Evolutionary conservation across 257 asterid genomes (phyloP).

Genomic region (Solanum chaucha): DNA sequence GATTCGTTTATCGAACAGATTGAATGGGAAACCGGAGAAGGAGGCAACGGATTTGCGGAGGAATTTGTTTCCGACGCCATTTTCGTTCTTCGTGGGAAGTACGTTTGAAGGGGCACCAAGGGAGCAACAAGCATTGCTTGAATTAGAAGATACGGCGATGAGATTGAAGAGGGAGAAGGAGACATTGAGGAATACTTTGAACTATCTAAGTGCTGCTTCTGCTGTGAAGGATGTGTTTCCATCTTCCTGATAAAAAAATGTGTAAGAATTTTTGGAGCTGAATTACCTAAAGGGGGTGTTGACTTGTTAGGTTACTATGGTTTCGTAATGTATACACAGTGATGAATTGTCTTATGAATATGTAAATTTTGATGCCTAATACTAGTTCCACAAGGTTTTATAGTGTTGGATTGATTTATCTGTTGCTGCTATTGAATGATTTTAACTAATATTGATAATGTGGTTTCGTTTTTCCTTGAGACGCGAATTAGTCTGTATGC

Average conservation of each 20-base stretch:
- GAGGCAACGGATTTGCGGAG: slow-evolving; percentile 72
- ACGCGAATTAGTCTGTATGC: neutral
- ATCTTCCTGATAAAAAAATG: slow-evolving; percentile 26
- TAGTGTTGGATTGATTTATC: neutral
- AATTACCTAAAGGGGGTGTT: neutral
- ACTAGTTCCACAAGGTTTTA: neutral
- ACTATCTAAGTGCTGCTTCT: slow-evolving; percentile 87
- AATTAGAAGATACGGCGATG: slow-evolving; percentile 78
- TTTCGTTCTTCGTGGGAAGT: slow-evolving; percentile 87
- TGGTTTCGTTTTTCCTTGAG: neutral
- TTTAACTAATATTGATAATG: neutral
- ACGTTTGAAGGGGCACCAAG: slow-evolving; percentile 94
- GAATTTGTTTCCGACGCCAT: slow-evolving; percentile 89
- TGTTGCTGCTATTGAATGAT: neutral
- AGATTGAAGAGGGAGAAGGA: slow-evolving; percentile 94
- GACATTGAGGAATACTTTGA: slow-evolving; percentile 84
- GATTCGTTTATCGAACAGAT: slow-evolving; percentile 69
- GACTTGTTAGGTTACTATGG: neutral
- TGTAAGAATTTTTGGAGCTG: neutral
- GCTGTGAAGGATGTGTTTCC: slow-evolving; percentile 97
- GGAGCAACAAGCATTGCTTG: slow-evolving; percentile 97
- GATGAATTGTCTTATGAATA: neutral
- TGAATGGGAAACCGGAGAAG: slow-evolving; percentile 79
- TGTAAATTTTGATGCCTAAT: neutral
- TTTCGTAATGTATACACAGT: neutral